Evolutionary conservation across 495 filamentous ascomycete species (phyloP), one percentile per base, ranked within the genome.

Genomic region (Penicillium longicatenatum): DNA sequence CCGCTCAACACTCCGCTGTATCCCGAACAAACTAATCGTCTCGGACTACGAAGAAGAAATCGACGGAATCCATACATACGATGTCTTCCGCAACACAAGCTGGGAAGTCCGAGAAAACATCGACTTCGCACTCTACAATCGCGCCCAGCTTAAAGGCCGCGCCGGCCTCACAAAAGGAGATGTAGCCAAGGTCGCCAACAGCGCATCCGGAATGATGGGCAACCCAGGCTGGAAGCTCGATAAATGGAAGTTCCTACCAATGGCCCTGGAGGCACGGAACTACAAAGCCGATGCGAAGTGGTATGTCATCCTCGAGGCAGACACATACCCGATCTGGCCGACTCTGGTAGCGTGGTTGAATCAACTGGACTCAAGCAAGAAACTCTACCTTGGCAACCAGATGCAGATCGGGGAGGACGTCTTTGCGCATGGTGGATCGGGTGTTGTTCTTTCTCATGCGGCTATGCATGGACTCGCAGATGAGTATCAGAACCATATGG

Each of bases 171-270:
- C 58, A 0, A 14, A 42, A 1, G 54, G 70, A 20, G 69, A 75
- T 51, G 45, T 64, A 5, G 61, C 39, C 16, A 65, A 73, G 30
- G 74, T 76, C 44, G 55, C 57, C 35, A 76, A 72, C 52, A 61
- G 67, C 16, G 58, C 70, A 0, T 58, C 66, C 31, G 76, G 74
- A 9, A 76, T 74, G 60, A 60, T 48, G 4, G 67, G 69, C 20
- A 78, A 76, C 24, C 73, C 76, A 1, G 87, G 83, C 20, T 90
- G 86, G 86, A 78, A 76, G 52, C 72, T 88, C 14, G 86, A 90
- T 69, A 88, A 87, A 65, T 89, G 84, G 78, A 90, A 89, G 68
- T 89, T 89, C 65, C 71, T 90, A 6, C 83, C 85, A 4, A 85
- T 86, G 76, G 77, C 88, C 58, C 76, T 83, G 42, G 72, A 82